Percentiles rank a stretch among this genome's conserved stretches.
Conservation (phyloP, 2,329 filamentous ascomycete genomes). For the Bretziella fagacearum region DNA sequence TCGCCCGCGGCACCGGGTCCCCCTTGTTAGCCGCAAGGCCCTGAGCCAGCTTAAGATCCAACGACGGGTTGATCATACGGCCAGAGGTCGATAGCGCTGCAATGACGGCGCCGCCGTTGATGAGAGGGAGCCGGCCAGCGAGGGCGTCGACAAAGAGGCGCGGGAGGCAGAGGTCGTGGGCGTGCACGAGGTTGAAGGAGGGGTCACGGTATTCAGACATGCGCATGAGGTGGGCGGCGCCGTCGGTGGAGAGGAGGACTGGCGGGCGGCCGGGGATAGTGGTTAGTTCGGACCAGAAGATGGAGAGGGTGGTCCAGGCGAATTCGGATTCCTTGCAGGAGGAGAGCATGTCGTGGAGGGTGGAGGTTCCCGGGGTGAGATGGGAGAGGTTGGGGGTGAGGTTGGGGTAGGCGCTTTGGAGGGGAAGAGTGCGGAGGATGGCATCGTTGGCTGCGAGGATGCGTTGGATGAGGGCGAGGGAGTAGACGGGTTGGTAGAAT, state of each 20-base stretch:
- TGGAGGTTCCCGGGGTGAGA: constrained; percentile 42
- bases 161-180: constrained; percentile 66
- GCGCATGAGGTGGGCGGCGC: constrained; percentile 66
- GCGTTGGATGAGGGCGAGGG: constrained; percentile 53
- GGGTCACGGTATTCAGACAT: constrained; percentile 57
- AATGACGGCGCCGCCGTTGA: constrained; percentile 65
- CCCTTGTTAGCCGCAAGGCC: constrained; percentile 29
- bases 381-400: constrained; percentile 29
- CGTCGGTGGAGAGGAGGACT: constrained; percentile 63
- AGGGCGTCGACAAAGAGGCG: constrained; percentile 60
- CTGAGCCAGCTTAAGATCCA: constrained; percentile 50
- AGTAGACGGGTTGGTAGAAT: constrained; percentile 68
- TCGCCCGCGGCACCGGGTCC: constrained; percentile 25
- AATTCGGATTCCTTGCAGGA: constrained; percentile 58
- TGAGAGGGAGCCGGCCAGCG: constrained; percentile 36
- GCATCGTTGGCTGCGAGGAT: constrained; percentile 55
- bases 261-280: constrained; percentile 32
- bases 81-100: constrained; percentile 62
- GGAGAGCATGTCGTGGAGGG: constrained; percentile 51
- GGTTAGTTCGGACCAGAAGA: constrained; percentile 63
- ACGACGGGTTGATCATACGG: constrained; percentile 41
- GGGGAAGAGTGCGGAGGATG: constrained; percentile 38
- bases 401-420: constrained; percentile 29
- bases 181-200: constrained; percentile 58
- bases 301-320: constrained; percentile 65